Percentiles rank a stretch among this genome's conserved stretches.
These are phyloP conservation scores for Sesbania bispinosa DNA, from an alignment of 306 rosid genomes.

Conservation along the genomic window DNA sequence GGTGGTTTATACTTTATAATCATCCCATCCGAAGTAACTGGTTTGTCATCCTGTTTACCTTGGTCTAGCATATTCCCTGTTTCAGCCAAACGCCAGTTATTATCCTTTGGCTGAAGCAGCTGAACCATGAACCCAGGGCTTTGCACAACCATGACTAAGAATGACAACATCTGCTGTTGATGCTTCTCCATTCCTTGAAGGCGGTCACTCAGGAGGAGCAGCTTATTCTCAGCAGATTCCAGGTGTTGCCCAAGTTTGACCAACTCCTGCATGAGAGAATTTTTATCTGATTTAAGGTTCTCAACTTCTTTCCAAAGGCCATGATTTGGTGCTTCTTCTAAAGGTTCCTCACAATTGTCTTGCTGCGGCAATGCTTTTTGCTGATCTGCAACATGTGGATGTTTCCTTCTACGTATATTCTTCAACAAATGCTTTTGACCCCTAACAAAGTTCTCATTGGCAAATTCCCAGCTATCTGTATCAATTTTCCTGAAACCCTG, in stretches of 20 bases:
- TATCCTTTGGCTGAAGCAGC: conserved; percentile 77
- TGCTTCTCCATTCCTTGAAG: conserved; percentile 87
- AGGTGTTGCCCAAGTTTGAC: conserved; percentile 79
- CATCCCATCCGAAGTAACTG: conserved; percentile 50
- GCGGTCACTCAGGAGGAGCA: conserved; percentile 61
- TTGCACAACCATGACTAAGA: conserved; percentile 94
- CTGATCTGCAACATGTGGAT: conserved; percentile 55
- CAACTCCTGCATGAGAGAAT: conserved; percentile 69
- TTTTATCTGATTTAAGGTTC: conserved; percentile 72
- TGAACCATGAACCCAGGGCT: conserved; percentile 77
- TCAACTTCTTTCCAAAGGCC: conserved; percentile 77
- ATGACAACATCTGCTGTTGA: conserved; percentile 95
- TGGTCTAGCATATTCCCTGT: conserved; percentile 47
- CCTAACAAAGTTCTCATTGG: conserved; percentile 69
- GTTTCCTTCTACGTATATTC: conserved; percentile 72
- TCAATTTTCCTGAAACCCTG: conserved; percentile 96
- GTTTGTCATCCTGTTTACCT: conserved; percentile 30
- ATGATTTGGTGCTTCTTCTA: conserved; percentile 26
- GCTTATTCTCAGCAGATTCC: conserved; percentile 59
- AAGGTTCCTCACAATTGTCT: conserved; percentile 37
- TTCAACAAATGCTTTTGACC: conserved; percentile 73
- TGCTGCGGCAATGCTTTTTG: conserved; percentile 37
- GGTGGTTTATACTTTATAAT: conserved; percentile 71
- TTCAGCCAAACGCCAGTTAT: conserved; percentile 70
- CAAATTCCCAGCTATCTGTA: conserved; percentile 84